These are phyloP conservation scores for Puccinia novopanici DNA, from an alignment of 1,284 basidiomycete species.

Conservation along the genomic window DNA sequence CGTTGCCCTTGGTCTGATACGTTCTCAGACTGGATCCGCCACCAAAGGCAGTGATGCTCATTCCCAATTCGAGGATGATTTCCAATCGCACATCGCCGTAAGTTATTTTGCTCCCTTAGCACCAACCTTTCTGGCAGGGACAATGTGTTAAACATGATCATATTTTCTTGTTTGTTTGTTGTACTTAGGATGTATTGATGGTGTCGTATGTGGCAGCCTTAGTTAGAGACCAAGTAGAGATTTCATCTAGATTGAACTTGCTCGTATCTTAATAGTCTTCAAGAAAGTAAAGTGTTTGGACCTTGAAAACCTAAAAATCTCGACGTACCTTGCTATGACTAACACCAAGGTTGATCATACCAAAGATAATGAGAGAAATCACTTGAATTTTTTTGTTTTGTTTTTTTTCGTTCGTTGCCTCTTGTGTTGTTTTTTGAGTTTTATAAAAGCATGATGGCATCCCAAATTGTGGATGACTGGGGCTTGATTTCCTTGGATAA, in stretches of 20 bases:
- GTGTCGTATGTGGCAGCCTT: slow-evolving; percentile 91
- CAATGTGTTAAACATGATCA: not conserved
- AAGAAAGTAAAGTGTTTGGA: not conserved
- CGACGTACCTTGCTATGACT: not conserved
- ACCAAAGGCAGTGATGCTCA: slow-evolving; percentile 69
- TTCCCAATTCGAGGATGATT: slow-evolving; percentile 64
- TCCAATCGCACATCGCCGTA: slow-evolving; percentile 70
- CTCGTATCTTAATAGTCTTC: slow-evolving; percentile 61
- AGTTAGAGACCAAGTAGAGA: slow-evolving; percentile 89
- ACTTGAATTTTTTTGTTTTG: not conserved
- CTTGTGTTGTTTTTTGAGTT: not conserved
- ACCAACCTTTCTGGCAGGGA: not conserved
- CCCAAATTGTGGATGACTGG: not conserved
- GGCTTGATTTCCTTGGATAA: slow-evolving; percentile 14
- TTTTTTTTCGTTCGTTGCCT: not conserved
- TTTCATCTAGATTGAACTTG: slow-evolving; percentile 83
- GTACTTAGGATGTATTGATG: slow-evolving; percentile 58
- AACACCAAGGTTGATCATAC: not conserved
- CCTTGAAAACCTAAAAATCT: not conserved
- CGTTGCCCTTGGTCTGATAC: slow-evolving; percentile 57
- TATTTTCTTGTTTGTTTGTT: not conserved
- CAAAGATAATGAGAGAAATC: not conserved
- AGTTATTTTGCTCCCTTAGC: slow-evolving; percentile 3
- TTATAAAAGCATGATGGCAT: not conserved
- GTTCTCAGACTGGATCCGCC: slow-evolving; percentile 60